Conservation (phyloP, 129 eudicot genomes). For the Centrapalus pauciflorus region DNA sequence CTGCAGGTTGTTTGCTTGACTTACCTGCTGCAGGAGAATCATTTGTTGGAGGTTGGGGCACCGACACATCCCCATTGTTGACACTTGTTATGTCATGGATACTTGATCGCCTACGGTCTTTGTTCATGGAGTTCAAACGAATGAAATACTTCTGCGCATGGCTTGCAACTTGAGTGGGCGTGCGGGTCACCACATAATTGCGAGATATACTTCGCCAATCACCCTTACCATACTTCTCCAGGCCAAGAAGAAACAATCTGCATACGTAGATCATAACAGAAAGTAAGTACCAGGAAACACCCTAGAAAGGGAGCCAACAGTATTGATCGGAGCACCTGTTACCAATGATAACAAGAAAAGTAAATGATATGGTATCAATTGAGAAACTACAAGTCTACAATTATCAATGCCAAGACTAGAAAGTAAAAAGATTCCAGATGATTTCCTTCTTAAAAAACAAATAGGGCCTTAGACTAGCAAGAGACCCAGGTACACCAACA, state of each 20-base stretch:
- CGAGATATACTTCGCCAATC: conserved; percentile 97
- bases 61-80: conserved; percentile 53
- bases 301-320: background rate
- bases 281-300: background rate
- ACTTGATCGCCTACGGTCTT: conserved; percentile 86
- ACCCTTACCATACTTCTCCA: conserved; percentile 93
- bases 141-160: conserved; percentile 92
- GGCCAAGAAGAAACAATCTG: conserved; percentile 87
- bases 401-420: too few relatives aligned
- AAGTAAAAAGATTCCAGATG: too few relatives aligned
- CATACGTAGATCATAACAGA: background rate
- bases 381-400: background rate
- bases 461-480: background rate
- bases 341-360: background rate
- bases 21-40: conserved; percentile 37
- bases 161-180: conserved; percentile 94
- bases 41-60: conserved; percentile 64
- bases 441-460: too few relatives aligned
- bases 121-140: conserved; percentile 84
- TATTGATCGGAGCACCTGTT: background rate
- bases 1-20: conserved; percentile 42
- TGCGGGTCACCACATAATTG: conserved; percentile 79
- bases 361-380: background rate
- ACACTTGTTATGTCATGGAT: conserved; percentile 89
- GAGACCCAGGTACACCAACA: background rate